Conservation (phyloP, 208 protist genomes). For the Crithidia thermophila region DNA sequence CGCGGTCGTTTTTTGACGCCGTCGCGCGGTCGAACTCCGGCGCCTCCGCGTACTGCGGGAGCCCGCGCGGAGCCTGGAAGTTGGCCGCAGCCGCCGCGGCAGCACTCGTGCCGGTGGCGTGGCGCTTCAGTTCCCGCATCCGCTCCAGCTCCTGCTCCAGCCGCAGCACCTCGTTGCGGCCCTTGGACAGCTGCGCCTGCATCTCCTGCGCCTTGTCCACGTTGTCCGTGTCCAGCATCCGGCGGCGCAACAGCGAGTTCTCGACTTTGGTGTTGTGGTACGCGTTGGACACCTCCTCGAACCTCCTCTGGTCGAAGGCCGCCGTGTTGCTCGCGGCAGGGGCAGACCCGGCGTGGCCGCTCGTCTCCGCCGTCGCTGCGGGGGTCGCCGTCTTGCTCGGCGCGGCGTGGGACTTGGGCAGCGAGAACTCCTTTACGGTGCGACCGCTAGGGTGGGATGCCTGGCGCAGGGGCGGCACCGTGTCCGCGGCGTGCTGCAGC, state of each 20-base stretch:
- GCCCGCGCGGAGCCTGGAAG: conserved; percentile 28
- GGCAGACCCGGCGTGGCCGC: not conserved
- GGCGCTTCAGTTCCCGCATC: conserved; percentile 50
- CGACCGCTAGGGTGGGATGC: conserved; percentile 62
- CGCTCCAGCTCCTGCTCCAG: conserved; percentile 65
- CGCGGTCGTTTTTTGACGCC: conserved; percentile 50
- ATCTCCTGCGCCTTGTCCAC: conserved; percentile 65
- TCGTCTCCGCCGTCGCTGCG: not conserved
- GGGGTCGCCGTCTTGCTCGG: conserved; percentile 3
- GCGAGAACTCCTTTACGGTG: conserved; percentile 78
- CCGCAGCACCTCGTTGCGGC: conserved; percentile 53
- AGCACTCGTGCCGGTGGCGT: conserved; percentile 2
- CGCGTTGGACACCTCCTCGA: conserved; percentile 68
- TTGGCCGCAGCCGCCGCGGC: conserved; percentile 5
- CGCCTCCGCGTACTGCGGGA: conserved; percentile 47
- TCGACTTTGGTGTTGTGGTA: conserved; percentile 90
- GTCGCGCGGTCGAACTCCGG: conserved; percentile 36
- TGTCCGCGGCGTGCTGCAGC: conserved; percentile 63
- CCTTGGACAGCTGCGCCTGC: conserved; percentile 55
- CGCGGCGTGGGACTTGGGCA: conserved; percentile 45
- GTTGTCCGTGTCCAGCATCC: conserved; percentile 70
- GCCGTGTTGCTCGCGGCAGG: conserved; percentile 21
- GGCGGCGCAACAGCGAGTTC: conserved; percentile 77
- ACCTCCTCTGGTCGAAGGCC: conserved; percentile 48
- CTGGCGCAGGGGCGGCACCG: conserved; percentile 63